phyloP scores from a whole-genome alignment of 2,329 filamentous ascomycete genomes.

The Alternaria gaisen region DNA sequence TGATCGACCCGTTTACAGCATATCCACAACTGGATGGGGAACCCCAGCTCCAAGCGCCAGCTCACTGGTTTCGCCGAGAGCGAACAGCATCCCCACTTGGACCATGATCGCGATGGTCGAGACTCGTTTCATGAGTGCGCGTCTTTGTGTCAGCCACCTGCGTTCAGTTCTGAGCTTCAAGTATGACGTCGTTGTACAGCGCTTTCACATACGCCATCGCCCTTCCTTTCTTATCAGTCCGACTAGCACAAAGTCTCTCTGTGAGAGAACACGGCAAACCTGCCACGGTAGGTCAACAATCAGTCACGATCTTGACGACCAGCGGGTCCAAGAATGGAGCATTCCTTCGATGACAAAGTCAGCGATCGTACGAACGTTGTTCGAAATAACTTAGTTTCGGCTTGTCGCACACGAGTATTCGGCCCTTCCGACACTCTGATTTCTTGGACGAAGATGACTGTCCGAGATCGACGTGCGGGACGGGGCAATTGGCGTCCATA shows the following conservation, averaged over 20 bases:
- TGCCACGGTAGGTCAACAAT: neutral
- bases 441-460: neutral
- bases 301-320: neutral
- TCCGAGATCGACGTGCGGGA: constrained; percentile 2
- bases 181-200: constrained; percentile 4
- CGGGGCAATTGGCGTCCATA: constrained; percentile 4
- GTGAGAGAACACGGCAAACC: constrained; percentile 38
- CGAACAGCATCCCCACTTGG: constrained; percentile 6
- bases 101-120: constrained; percentile 3
- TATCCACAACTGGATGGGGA: constrained; percentile 18
- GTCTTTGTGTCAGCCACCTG: neutral
- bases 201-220: constrained; percentile 38
- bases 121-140: constrained; percentile 8
- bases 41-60: constrained; percentile 23
- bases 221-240: constrained; percentile 21
- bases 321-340: neutral
- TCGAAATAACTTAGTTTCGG: constrained; percentile 9
- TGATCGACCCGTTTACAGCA: constrained; percentile 31
- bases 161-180: neutral
- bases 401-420: neutral
- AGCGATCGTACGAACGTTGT: neutral
- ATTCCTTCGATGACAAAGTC: neutral
- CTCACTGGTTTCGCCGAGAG: constrained; percentile 10
- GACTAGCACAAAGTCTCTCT: constrained; percentile 41
- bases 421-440: constrained; percentile 4